These are phyloP conservation scores for Nepenthes alata DNA, from an alignment of 179 eudicot genomes.

Conservation along the genomic window DNA sequence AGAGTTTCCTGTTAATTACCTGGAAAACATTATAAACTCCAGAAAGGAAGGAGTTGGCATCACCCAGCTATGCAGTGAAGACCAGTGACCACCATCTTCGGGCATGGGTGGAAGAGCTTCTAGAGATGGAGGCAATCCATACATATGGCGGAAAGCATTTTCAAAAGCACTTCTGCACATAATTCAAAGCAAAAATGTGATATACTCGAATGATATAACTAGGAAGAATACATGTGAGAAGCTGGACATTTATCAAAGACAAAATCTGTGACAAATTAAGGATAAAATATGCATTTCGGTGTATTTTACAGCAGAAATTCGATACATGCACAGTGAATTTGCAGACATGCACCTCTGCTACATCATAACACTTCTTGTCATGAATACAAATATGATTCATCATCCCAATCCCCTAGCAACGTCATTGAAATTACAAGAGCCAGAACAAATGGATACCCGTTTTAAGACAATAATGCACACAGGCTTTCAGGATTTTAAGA, in stretches of 20 bases:
- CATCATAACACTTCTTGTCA: no score
- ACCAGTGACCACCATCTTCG: conserved; percentile 82
- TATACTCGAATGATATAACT: neutral
- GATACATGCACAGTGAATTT: no score
- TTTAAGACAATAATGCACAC: no score
- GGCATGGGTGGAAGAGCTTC: conserved; percentile 98
- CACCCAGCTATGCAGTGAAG: conserved; percentile 90
- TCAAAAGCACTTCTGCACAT: conserved; percentile 64
- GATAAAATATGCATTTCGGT: no score
- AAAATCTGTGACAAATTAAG: no score
- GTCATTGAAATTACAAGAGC: no score
- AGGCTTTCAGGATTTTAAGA: no score
- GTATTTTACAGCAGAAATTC: no score
- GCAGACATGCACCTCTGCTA: no score
- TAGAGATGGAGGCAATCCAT: conserved; percentile 57
- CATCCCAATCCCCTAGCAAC: no score
- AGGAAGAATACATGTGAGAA: neutral
- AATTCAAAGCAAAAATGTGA: neutral
- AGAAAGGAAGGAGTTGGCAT: conserved; percentile 97
- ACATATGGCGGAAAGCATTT: conserved; percentile 78
- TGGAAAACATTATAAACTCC: conserved; percentile 80
- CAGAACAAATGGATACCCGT: no score
- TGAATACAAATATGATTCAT: no score
- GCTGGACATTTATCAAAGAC: neutral
- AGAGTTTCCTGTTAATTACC: conserved; percentile 29